A percentile compares a stretch with the other conserved stretches of the same genome.
These are phyloP conservation scores for Talaromyces stipitatus DNA, from an alignment of 495 filamentous ascomycete genomes.

Conservation along the genomic window DNA sequence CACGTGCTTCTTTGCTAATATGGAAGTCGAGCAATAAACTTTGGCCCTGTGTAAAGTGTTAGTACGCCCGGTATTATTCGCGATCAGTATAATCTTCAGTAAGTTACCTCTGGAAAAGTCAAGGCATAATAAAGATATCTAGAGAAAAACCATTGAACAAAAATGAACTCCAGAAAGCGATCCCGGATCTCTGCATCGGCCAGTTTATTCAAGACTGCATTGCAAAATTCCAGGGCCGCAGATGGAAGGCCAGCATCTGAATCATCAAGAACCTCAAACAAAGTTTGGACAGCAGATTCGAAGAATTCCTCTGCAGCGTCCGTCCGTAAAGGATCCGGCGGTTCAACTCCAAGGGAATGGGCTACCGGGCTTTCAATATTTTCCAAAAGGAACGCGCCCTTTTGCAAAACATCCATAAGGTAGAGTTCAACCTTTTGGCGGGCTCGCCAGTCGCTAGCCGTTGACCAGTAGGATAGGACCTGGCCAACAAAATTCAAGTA, in stretches of 20 bases:
- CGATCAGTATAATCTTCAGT: slow-evolving; percentile 4
- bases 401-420: slow-evolving; percentile 86
- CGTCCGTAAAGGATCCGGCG: slow-evolving; percentile 59
- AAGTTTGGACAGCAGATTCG: slow-evolving; percentile 64
- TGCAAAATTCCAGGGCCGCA: slow-evolving; percentile 72
- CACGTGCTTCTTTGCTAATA: slow-evolving; percentile 80
- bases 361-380: slow-evolving; percentile 50
- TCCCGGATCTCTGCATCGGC: slow-evolving; percentile 60
- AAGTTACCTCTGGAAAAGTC: slow-evolving; percentile 75
- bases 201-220: slow-evolving; percentile 72
- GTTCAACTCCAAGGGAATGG: slow-evolving; percentile 32
- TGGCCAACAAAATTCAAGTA: slow-evolving; percentile 34
- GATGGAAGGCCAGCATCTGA: slow-evolving; percentile 77
- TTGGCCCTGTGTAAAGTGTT: slow-evolving; percentile 46
- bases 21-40: slow-evolving; percentile 87
- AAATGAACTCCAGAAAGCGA: slow-evolving; percentile 67
- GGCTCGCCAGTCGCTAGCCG: slow-evolving; percentile 81
- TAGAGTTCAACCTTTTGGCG: slow-evolving; percentile 85
- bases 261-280: slow-evolving; percentile 79
- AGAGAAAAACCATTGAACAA: slow-evolving; percentile 87
- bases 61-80: not conserved
- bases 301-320: slow-evolving; percentile 88
- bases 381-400: slow-evolving; percentile 86
- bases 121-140: slow-evolving; percentile 78
- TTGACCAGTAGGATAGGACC: slow-evolving; percentile 73